Base-by-base conservation (phyloP, 2,329 filamentous ascomycete species). In the Elsinoe arachidis region DNA sequence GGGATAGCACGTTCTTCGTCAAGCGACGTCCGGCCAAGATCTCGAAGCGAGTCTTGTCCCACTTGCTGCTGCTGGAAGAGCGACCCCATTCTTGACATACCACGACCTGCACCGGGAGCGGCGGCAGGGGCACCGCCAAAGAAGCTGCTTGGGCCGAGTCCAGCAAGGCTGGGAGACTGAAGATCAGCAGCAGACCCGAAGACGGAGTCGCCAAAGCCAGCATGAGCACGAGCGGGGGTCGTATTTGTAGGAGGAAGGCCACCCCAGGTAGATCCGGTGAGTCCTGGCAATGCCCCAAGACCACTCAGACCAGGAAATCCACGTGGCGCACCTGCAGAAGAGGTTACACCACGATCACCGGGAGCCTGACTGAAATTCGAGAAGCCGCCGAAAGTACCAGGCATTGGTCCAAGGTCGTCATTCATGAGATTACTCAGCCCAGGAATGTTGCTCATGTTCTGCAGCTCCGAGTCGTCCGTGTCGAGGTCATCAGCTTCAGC, bases 271-370 rank as follows among this genome's bases (percentile, higher is more conserved):
- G 82, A 76, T 74, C 85, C 86, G 54, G 85, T 83, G 10, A 74
- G 63, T 9, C 73, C 73, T 37, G 72, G 71, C 9, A 71, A 59
- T 21, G 65, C 65, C 58, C 80, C 77, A 15, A 89, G 72, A 23
- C 80, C 81, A 47, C 79, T 80, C 5, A 89, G 68, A 10, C 76
- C 73, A 11, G 84, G 78, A 62, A 89, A 95, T 9, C 80, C 85
- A 65, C 90, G 88, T 43, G 75, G 74, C 23, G 87, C 83, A 11
- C 89, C 88, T 15, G 86, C 87, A 67, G 91, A 96, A 0, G 91
- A 96, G 0, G 89, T 96, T 70, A 96, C 90, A 69, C 91, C 96
- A 17, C 92, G 86, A 68, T 97, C 92, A 63, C 90, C 89, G 4
- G 86, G 86, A 15, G 63, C 65, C 44, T 75, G 71, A 33, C 74